phyloP scores from a whole-genome alignment of 2,329 filamentous ascomycete genomes.

The Paracoccidioides brasiliensis region DNA sequence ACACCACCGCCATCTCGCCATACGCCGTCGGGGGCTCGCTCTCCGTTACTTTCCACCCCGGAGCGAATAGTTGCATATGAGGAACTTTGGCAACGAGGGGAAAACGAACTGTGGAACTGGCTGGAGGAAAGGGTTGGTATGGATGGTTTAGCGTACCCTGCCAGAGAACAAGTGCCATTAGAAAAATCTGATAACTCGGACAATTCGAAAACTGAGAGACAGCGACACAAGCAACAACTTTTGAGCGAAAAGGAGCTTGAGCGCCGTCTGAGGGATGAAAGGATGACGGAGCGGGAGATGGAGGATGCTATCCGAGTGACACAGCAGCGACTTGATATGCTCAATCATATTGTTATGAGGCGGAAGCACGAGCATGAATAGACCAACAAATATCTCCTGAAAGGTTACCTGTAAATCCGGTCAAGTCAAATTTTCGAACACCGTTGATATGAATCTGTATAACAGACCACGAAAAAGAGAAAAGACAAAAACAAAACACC shows the following conservation, averaged over 20 bases:
- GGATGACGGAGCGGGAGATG: slow-evolving; percentile 61
- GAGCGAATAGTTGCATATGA: slow-evolving; percentile 75
- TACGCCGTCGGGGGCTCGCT: slow-evolving; percentile 26
- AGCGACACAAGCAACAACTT: slow-evolving; percentile 24
- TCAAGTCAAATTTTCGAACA: not conserved
- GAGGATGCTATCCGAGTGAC: slow-evolving; percentile 73
- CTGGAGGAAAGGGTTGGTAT: slow-evolving; percentile 73
- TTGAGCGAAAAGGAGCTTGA: slow-evolving; percentile 37
- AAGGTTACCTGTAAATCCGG: slow-evolving; percentile 7
- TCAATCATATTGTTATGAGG: slow-evolving; percentile 60
- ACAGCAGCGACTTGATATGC: slow-evolving; percentile 64
- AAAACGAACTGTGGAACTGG: slow-evolving; percentile 87
- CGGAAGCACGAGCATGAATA: slow-evolving; percentile 30
- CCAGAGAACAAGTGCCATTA: slow-evolving; percentile 14
- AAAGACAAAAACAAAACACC: not conserved
- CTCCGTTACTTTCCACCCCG: slow-evolving; percentile 34
- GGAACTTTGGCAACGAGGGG: slow-evolving; percentile 79
- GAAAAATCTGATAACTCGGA: not conserved
- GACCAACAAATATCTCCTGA: not conserved
- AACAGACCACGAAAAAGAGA: not conserved
- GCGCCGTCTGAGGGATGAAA: slow-evolving; percentile 47
- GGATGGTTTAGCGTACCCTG: slow-evolving; percentile 39
- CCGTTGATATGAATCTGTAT: not conserved
- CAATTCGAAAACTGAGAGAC: not conserved
- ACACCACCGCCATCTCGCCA: slow-evolving; percentile 21